Percentiles rank a stretch among this genome's conserved stretches.
Conservation (phyloP, 179 eudicot genomes). For the Pouteria campechiana region DNA sequence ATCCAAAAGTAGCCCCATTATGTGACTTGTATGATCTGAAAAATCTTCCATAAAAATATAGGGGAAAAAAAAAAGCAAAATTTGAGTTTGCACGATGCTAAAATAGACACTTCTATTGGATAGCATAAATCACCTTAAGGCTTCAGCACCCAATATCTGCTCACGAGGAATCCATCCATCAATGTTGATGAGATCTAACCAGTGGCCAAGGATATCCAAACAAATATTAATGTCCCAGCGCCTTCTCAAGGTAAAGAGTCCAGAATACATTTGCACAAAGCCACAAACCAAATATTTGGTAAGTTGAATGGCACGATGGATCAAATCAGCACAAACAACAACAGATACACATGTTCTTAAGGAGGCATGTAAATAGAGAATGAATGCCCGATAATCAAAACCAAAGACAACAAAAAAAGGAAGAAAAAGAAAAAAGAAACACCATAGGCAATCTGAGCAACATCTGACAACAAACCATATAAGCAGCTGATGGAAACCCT, state of each 20-base stretch:
- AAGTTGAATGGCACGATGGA: background rate
- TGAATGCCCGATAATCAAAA: too few species aligned
- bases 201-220: slow-evolving; percentile 93
- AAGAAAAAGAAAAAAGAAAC: background rate
- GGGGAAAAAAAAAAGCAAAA: background rate
- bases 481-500: slow-evolving; percentile 92
- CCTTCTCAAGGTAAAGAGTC: slow-evolving; percentile 29
- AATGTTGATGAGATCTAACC: slow-evolving; percentile 91
- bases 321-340: background rate
- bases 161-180: slow-evolving; percentile 99
- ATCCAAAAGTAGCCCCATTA: background rate
- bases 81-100: background rate
- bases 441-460: background rate
- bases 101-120: background rate
- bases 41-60: too few species aligned
- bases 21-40: too few species aligned
- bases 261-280: background rate
- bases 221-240: slow-evolving; percentile 82
- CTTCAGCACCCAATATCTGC: slow-evolving; percentile 95
- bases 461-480: slow-evolving; percentile 51
- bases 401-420: background rate
- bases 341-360: background rate
- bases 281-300: slow-evolving; percentile 4
- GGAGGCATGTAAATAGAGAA: background rate
- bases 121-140: slow-evolving; percentile 66